Base-by-base conservation (phyloP, 148 eudicot genomes). In the Vaccinium vitisidaea region DNA sequence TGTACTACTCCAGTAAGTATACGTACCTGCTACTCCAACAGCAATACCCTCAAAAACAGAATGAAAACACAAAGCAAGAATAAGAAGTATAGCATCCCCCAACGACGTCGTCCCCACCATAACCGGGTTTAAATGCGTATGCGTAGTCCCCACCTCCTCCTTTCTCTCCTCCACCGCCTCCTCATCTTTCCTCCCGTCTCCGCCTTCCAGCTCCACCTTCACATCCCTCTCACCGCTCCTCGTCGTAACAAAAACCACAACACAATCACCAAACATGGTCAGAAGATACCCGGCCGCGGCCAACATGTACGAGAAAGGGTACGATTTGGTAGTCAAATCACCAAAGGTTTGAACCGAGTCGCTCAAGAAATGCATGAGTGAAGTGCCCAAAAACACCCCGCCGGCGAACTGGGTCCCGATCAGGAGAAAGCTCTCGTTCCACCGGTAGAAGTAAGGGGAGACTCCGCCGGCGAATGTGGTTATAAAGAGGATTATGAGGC, bases 11-110 rank as follows among this genome's bases (percentile, higher is more conserved):
- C 19, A 4, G 5, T 56, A 16, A 13, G 4, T 15, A 56, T 23
- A 63, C 54, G 83, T 88, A 94, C 98, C 92, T 85, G 98, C 88
- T 58, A 95, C 86, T 56, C 98, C 98, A 85, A 95, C 92, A 18
- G 95, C 98, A 79, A 94, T 92, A 54, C 98, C 98, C 88, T 94
- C 98, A 59, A 95, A 95, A 80, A 92, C 74, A 0, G 98, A 95
- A 75, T 95, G 98, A 67, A 94, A 94, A 85, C 98, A 93, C 83
- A 95, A 86, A 2, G 98, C 98, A 19, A 86, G 46, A 19, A 95
- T 93, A 11, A 94, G 94, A 59, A 95, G 94, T 12, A 95, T 25
- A n/a, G 93, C 88, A 56, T 92, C 97, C 25, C 92, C 91, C 21
- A 92, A 23, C 5, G 94, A 92, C 6, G 91, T 56, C 12, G 94